phyloP scores from a whole-genome alignment of 2,329 filamentous ascomycete genomes.

The Trichoderma sp. region DNA sequence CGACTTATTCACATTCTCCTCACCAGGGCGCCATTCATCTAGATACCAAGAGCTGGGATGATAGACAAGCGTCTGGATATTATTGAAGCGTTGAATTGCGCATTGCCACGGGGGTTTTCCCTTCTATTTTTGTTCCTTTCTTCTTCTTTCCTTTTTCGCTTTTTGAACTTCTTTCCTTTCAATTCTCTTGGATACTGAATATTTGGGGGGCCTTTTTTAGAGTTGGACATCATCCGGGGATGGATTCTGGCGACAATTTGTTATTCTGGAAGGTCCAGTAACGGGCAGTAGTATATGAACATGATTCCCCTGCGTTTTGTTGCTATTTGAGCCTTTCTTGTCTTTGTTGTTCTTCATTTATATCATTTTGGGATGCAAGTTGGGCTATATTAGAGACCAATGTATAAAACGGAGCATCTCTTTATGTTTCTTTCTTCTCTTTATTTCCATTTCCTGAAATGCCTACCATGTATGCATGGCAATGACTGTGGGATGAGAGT shows the following conservation, averaged over 20 bases:
- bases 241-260: not conserved
- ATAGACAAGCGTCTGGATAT: slow-evolving; percentile 26
- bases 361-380: not conserved
- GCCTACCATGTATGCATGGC: not conserved
- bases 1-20: slow-evolving; percentile 37
- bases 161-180: not conserved
- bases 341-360: not conserved
- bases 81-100: slow-evolving; percentile 11
- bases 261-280: not conserved
- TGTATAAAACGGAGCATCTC: not conserved
- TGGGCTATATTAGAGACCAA: not conserved
- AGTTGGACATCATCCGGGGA: not conserved
- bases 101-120: not conserved
- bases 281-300: not conserved
- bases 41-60: slow-evolving; percentile 28
- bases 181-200: not conserved
- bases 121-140: no score
- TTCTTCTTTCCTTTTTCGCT: not conserved
- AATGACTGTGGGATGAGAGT: not conserved
- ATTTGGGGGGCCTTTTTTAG: not conserved
- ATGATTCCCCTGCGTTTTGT: slow-evolving; percentile 7
- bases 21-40: slow-evolving; percentile 29
- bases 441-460: not conserved
- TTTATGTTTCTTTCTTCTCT: not conserved
- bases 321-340: not conserved